Evolutionary conservation across 2,329 filamentous ascomycete species (phyloP).

Genomic region (Torrubiella hemipterigena): DNA sequence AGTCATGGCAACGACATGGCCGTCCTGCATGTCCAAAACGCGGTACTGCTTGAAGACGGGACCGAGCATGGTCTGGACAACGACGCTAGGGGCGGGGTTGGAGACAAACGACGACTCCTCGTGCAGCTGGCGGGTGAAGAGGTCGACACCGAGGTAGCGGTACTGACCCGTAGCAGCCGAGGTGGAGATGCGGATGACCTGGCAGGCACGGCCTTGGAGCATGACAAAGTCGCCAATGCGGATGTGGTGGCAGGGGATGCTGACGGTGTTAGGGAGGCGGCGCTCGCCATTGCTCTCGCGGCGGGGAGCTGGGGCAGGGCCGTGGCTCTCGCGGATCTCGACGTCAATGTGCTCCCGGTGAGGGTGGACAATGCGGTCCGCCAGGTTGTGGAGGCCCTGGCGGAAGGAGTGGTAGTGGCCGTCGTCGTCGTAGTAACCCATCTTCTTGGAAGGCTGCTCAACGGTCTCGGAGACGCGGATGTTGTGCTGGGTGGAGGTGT

Average conservation of each 20-base stretch:
- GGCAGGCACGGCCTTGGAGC: constrained; percentile 97
- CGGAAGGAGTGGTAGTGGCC: constrained; percentile 49
- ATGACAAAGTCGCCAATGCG: constrained; percentile 97
- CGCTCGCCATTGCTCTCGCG: constrained; percentile 16
- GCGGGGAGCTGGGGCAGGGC: constrained; percentile 17
- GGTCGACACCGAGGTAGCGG: constrained; percentile 98
- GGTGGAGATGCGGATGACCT: constrained; percentile 99
- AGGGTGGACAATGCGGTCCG: constrained; percentile 39
- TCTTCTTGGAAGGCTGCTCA: constrained; percentile 43
- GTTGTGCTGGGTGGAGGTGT: constrained; percentile 42
- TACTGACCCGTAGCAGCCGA: constrained; percentile 97
- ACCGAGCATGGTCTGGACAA: constrained; percentile 98
- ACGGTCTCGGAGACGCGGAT: constrained; percentile 53
- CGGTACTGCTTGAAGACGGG: constrained; percentile 99
- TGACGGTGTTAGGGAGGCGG: constrained; percentile 68
- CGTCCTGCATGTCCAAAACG: constrained; percentile 90
- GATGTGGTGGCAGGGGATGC: constrained; percentile 99
- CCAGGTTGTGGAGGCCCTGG: constrained; percentile 42
- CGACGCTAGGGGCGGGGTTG: constrained; percentile 90
- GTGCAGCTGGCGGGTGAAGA: constrained; percentile 99
- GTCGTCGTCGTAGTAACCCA: constrained; percentile 55
- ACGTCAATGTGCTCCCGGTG: constrained; percentile 36
- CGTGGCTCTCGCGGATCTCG: constrained; percentile 23
- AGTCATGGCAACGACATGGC: constrained; percentile 87
- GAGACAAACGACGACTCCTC: constrained; percentile 98